These are phyloP conservation scores for Arthrobotrys iridis DNA, from an alignment of 2,329 filamentous ascomycete genomes.

Conservation along the genomic window DNA sequence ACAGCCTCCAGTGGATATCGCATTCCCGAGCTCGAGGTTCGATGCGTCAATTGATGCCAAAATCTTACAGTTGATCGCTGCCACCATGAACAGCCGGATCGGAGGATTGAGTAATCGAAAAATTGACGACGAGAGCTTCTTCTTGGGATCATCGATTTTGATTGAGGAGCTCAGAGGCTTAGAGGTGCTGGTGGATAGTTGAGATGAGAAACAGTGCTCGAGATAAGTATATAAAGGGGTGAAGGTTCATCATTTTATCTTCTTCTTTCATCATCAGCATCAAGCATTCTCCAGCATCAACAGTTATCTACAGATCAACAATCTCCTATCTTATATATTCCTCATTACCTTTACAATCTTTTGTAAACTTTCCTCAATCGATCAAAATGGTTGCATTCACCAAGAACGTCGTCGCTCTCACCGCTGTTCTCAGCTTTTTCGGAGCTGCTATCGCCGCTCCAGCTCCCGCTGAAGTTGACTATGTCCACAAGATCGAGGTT, in stretches of 20 bases:
- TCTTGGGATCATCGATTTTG: background rate
- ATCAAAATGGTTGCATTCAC: slow-evolving; percentile 48
- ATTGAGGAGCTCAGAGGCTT: background rate
- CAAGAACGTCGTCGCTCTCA: slow-evolving; percentile 27
- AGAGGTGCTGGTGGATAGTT: background rate
- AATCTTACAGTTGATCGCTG: background rate
- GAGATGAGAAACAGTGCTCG: background rate
- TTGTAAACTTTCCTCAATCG: slow-evolving; percentile 19
- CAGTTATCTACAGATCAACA: background rate
- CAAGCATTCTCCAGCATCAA: slow-evolving; percentile 27
- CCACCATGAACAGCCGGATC: background rate
- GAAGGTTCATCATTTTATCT: background rate
- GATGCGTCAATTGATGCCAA: background rate
- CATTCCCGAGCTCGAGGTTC: background rate
- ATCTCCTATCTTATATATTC: slow-evolving; percentile 9
- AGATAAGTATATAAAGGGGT: background rate
- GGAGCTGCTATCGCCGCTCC: slow-evolving; percentile 18
- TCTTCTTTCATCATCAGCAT: slow-evolving; percentile 20
- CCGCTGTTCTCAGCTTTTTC: slow-evolving; percentile 40
- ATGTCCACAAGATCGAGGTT: slow-evolving; percentile 23
- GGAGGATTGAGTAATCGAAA: background rate
- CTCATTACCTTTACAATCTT: slow-evolving; percentile 13
- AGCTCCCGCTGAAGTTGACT: slow-evolving; percentile 25
- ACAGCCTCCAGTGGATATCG: background rate
- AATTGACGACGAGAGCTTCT: background rate